phyloP scores from a whole-genome alignment of 2,329 filamentous ascomycete genomes.

The Colletotrichum tabaci region DNA sequence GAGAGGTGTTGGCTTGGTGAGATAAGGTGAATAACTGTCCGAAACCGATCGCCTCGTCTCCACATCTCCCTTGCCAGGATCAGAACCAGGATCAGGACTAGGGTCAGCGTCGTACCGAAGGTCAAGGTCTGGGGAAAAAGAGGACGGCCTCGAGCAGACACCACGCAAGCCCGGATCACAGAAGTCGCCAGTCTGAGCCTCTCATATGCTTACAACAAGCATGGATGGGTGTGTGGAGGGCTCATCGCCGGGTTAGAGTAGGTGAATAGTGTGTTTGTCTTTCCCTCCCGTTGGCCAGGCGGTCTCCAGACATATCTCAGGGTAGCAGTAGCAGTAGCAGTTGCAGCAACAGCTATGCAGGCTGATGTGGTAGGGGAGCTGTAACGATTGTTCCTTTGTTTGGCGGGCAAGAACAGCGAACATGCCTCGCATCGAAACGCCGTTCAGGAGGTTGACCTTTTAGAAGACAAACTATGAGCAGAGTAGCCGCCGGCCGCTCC shows the following conservation, averaged over 20 bases:
- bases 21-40: conserved; percentile 24
- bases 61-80: conserved; percentile 26
- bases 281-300: conserved; percentile 9
- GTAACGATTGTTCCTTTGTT: conserved; percentile 29
- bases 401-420: conserved; percentile 17
- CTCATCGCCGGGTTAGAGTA: conserved; percentile 24
- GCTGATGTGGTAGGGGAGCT: conserved; percentile 1
- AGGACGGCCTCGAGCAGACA: conserved; percentile 9
- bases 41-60: conserved; percentile 26
- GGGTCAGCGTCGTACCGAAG: conserved; percentile 1
- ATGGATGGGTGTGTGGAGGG: conserved; percentile 9
- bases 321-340: background rate
- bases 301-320: background rate
- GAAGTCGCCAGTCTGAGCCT: conserved; percentile 19
- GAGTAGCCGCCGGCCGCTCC: conserved; percentile 17
- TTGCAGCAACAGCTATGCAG: background rate
- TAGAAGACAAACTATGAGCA: conserved; percentile 7
- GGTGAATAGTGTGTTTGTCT: conserved; percentile 19
- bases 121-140: conserved; percentile 25
- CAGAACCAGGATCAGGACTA: conserved; percentile 14
- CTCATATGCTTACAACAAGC: conserved; percentile 1
- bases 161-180: conserved; percentile 33
- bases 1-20: conserved; percentile 14
- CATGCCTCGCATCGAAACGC: conserved; percentile 30
- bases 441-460: conserved; percentile 20